These are phyloP conservation scores for Mentha longifolia DNA, from an alignment of 257 asterid genomes.

Conservation along the genomic window DNA sequence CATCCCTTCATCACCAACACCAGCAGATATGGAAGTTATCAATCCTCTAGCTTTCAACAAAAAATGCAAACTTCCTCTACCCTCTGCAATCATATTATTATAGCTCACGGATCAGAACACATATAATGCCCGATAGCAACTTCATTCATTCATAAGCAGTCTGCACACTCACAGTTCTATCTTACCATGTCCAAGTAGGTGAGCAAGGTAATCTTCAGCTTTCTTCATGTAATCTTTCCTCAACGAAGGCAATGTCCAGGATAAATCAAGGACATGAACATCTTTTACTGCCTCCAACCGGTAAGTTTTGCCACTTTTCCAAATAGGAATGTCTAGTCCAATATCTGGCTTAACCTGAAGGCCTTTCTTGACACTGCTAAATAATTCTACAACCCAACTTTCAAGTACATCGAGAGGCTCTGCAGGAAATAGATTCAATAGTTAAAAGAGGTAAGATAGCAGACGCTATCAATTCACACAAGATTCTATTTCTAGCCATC, in stretches of 20 bases:
- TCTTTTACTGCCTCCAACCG: constrained; percentile 93
- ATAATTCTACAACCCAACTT: constrained; percentile 85
- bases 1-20: constrained; percentile 96
- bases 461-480: constrained; percentile 1
- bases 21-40: constrained; percentile 91
- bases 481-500: constrained; percentile 23
- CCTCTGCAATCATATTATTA: constrained; percentile 70
- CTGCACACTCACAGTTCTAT: constrained; percentile 24
- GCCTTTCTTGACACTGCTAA: constrained; percentile 75
- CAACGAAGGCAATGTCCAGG: constrained; percentile 92
- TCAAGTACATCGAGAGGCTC: constrained; percentile 87
- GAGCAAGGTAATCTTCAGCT: constrained; percentile 93
- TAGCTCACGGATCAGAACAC: constrained; percentile 30
- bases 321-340: constrained; percentile 63
- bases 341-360: constrained; percentile 51
- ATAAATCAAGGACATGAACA: constrained; percentile 85
- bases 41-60: constrained; percentile 85
- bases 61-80: constrained; percentile 89
- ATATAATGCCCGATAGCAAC: constrained; percentile 23
- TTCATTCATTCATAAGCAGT: constrained; percentile 11
- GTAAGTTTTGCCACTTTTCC: constrained; percentile 85
- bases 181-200: constrained; percentile 97
- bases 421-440: constrained; percentile 49
- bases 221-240: constrained; percentile 80
- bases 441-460: constrained; percentile 17